These are phyloP conservation scores for Pythium scleroteichum DNA, from an alignment of 352 stramenopile genomes.

Conservation along the genomic window DNA sequence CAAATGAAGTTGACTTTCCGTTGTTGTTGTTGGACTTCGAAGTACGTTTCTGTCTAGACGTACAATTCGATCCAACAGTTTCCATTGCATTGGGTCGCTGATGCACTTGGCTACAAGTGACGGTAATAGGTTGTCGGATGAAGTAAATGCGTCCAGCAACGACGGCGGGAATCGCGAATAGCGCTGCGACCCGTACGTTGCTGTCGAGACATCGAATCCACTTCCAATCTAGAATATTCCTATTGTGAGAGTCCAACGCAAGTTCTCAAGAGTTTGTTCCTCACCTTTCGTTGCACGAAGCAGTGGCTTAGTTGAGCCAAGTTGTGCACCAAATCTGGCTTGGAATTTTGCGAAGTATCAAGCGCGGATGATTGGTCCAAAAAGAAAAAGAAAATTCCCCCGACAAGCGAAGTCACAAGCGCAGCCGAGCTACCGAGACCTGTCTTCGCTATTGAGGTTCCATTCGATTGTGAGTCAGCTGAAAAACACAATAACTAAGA, in stretches of 20 bases:
- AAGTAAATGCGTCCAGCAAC: conserved; percentile 55
- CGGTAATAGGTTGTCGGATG: conserved; percentile 49
- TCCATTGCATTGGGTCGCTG: conserved; percentile 42
- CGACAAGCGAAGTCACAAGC: conserved; percentile 94
- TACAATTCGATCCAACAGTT: conserved; percentile 50
- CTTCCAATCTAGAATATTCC: conserved; percentile 85
- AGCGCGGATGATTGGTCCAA: conserved; percentile 21
- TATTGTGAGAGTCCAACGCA: not conserved
- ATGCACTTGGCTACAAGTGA: conserved; percentile 58
- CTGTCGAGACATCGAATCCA: conserved; percentile 96
- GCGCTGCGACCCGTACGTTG: conserved; percentile 93
- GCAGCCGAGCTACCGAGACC: conserved; percentile 95
- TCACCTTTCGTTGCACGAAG: conserved; percentile 95
- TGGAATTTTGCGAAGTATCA: not conserved
- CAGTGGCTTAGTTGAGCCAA: conserved; percentile 95
- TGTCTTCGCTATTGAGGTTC: conserved; percentile 85
- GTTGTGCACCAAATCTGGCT: conserved; percentile 87
- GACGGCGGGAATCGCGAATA: conserved; percentile 89
- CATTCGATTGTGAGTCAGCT: conserved; percentile 1
- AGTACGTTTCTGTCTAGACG: no score
- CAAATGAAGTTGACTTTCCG: no score
- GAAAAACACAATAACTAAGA: no score
- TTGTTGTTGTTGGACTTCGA: no score
- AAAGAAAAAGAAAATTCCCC: conserved; percentile 87
- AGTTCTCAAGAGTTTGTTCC: not conserved